phyloP scores from a whole-genome alignment of 495 filamentous ascomycete species.

The Trichoderma erinaceum region DNA sequence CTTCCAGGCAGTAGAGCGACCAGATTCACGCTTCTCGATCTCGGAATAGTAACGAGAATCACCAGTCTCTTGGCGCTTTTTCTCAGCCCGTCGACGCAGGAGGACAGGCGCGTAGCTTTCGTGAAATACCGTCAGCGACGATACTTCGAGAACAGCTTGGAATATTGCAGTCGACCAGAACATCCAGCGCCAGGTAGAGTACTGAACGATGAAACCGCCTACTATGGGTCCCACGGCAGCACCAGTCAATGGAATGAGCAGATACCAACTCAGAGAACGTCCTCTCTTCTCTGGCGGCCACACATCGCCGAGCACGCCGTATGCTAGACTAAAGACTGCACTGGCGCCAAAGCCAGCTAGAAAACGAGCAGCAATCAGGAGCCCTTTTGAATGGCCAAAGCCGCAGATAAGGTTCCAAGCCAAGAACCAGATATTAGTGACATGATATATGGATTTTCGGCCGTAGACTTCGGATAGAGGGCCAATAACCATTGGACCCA shows the following conservation, averaged over 20 bases:
- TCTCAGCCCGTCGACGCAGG: background rate
- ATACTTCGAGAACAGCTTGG: background rate
- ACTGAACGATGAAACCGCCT: background rate
- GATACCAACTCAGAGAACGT: background rate
- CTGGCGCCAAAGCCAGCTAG: too few species aligned
- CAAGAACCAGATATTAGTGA: background rate
- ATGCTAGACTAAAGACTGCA: too few species aligned
- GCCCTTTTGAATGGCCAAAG: background rate
- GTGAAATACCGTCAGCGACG: background rate
- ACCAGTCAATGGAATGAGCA: background rate
- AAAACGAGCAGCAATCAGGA: background rate
- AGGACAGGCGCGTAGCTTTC: background rate
- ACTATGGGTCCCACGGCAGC: background rate
- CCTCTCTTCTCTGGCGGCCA: background rate
- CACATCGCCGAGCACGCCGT: background rate
- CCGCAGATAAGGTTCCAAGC: background rate
- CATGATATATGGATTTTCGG: background rate
- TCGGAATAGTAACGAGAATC: too few species aligned
- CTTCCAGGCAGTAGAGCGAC: background rate
- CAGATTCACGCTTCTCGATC: too few species aligned
- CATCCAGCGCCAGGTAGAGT: background rate
- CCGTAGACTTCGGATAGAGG: background rate
- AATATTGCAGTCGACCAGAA: background rate
- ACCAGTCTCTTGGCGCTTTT: background rate
- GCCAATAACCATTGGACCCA: too few species aligned